Evolutionary conservation across 768 basidiomycete genomes (phyloP).

Genomic region (Calocera viscosa): DNA sequence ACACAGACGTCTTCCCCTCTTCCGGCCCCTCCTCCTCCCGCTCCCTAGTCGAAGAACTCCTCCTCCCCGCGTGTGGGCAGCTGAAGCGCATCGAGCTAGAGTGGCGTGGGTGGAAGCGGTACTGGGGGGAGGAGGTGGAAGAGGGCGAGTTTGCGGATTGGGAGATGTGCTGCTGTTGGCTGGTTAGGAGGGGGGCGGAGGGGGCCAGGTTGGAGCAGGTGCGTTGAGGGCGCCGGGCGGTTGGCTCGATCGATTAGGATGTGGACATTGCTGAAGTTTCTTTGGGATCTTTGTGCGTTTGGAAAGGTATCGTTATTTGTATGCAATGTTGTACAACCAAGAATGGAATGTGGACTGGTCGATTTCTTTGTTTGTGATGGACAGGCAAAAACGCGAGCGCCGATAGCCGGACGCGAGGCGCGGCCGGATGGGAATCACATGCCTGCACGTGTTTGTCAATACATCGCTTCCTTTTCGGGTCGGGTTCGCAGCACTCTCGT

Average conservation of each 20-base stretch:
- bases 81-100: neutral
- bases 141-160: slow-evolving; percentile 2
- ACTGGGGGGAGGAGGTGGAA: neutral
- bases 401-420: too few relatives aligned
- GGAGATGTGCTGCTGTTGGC: neutral
- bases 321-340: too few relatives aligned
- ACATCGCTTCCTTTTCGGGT: too few relatives aligned
- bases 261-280: neutral
- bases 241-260: neutral
- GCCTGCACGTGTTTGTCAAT: too few relatives aligned
- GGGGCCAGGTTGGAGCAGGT: neutral
- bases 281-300: neutral
- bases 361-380: too few relatives aligned
- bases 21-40: neutral
- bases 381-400: too few relatives aligned
- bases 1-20: neutral
- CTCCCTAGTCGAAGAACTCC: neutral
- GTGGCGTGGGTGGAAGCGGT: neutral
- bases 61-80: neutral
- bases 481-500: too few relatives aligned
- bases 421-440: too few relatives aligned
- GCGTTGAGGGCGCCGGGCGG: neutral
- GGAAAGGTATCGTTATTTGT: too few relatives aligned
- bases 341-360: too few relatives aligned
- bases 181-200: neutral